Evolutionary conservation across 257 asterid species (phyloP).

Genomic region (Plantago ovata): DNA sequence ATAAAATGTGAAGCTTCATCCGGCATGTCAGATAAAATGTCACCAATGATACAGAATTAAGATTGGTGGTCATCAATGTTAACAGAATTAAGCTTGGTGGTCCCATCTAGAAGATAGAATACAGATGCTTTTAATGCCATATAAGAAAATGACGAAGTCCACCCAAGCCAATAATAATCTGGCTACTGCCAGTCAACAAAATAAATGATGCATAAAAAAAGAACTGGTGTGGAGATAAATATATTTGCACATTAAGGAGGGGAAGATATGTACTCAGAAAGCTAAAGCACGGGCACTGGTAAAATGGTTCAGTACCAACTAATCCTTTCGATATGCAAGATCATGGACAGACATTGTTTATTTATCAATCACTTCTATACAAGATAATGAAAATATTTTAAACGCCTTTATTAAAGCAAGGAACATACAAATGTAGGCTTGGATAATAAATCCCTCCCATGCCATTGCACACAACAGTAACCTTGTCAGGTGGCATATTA

Average conservation of each 20-base stretch:
- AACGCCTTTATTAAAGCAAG: constrained; percentile 6
- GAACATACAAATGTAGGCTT: constrained; percentile 75
- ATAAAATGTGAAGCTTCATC: no score
- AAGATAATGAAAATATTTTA: neutral
- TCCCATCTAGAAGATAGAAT: no score
- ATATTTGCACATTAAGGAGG: no score
- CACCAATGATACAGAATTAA: no score
- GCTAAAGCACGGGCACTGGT: neutral
- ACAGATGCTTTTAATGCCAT: no score
- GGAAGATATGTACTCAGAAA: neutral
- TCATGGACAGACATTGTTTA: constrained; percentile 1
- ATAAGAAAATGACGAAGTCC: no score
- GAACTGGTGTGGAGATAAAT: neutral
- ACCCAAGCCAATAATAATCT: no score
- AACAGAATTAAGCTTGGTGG: no score
- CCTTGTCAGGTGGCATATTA: constrained; percentile 47
- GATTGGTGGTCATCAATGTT: no score
- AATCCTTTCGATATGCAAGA: neutral
- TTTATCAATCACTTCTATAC: neutral
- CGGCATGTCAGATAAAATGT: no score
- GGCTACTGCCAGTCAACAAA: constrained; percentile 9
- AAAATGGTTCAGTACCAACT: neutral
- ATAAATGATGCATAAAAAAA: constrained; percentile 14
- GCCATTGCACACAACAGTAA: constrained; percentile 73
- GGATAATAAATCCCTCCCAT: constrained; percentile 72